Conservation (phyloP, 2,329 filamentous ascomycete genomes). For the Hypomyces perniciosus region DNA sequence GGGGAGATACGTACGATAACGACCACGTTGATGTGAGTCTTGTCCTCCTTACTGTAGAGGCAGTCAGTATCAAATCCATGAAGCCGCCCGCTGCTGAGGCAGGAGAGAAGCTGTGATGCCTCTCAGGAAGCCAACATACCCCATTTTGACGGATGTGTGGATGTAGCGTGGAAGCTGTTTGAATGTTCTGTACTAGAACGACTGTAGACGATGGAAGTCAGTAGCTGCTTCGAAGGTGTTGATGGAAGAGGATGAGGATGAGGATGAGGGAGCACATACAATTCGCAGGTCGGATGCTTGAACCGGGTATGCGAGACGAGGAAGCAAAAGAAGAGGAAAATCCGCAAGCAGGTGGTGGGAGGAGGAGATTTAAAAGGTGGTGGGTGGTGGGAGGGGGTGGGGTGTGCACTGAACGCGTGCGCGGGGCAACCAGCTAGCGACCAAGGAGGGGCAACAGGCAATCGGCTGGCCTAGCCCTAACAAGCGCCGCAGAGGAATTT, state of each 20-base stretch:
- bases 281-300: constrained; percentile 40
- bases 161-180: constrained; percentile 3
- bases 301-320: constrained; percentile 41
- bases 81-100: neutral
- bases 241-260: neutral
- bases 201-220: constrained; percentile 13
- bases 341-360: constrained; percentile 31
- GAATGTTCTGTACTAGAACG: constrained; percentile 5
- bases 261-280: constrained; percentile 24
- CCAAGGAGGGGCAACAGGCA: constrained; percentile 10
- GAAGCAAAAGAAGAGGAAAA: constrained; percentile 32
- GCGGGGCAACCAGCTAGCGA: constrained; percentile 29
- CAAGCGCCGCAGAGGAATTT: constrained; percentile 15
- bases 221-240: neutral
- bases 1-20: constrained; percentile 61
- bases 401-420: constrained; percentile 15
- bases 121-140: constrained; percentile 16
- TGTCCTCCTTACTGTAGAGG: constrained; percentile 76
- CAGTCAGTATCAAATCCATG: constrained; percentile 7
- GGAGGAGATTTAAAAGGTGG: constrained; percentile 34
- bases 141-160: constrained; percentile 31
- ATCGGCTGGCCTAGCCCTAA: constrained; percentile 28
- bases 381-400: constrained; percentile 12
- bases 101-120: neutral
- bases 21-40: constrained; percentile 96